Percentiles rank a stretch among this genome's conserved stretches.
These are phyloP conservation scores for Thalia dealbata DNA, from an alignment of 176 grass and related monocot species.

Conservation along the genomic window DNA sequence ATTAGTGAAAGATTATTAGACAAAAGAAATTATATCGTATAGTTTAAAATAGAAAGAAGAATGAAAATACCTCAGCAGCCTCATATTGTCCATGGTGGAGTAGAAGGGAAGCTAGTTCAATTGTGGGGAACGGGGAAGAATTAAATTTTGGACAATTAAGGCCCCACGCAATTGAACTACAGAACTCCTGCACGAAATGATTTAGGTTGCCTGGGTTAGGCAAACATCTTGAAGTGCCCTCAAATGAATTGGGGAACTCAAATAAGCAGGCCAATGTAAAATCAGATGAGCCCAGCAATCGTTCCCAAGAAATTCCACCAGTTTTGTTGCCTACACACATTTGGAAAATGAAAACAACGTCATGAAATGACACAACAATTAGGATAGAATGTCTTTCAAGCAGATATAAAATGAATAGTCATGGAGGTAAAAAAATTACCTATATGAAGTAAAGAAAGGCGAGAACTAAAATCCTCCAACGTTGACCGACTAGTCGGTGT, in stretches of 20 bases:
- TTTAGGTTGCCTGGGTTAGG: slow-evolving; percentile 44
- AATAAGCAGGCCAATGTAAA: slow-evolving; percentile 89
- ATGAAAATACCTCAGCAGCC: slow-evolving; percentile 57
- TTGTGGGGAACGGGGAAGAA: slow-evolving; percentile 33
- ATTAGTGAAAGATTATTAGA: not conserved
- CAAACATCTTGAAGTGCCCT: slow-evolving; percentile 37
- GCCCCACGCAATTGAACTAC: slow-evolving; percentile 44
- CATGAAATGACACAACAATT: not conserved
- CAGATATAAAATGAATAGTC: not conserved
- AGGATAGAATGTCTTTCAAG: slow-evolving; percentile 6
- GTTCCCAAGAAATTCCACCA: slow-evolving; percentile 51
- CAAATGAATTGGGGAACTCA: slow-evolving; percentile 59
- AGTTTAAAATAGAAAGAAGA: not conserved
- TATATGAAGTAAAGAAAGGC: slow-evolving; percentile 78
- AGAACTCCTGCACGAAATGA: slow-evolving; percentile 50
- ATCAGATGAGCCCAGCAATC: slow-evolving; percentile 65
- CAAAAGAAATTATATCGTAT: not conserved
- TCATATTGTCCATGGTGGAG: slow-evolving; percentile 70
- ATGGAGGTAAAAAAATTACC: slow-evolving; percentile 30
- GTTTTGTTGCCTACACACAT: slow-evolving; percentile 43
- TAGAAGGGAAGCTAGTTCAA: slow-evolving; percentile 47
- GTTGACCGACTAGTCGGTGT: slow-evolving; percentile 55
- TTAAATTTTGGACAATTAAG: slow-evolving; percentile 24
- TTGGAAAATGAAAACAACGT: not conserved
- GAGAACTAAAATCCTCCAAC: slow-evolving; percentile 81